These are phyloP conservation scores for Tagetes erecta DNA, from an alignment of 129 eudicot species.

Conservation along the genomic window DNA sequence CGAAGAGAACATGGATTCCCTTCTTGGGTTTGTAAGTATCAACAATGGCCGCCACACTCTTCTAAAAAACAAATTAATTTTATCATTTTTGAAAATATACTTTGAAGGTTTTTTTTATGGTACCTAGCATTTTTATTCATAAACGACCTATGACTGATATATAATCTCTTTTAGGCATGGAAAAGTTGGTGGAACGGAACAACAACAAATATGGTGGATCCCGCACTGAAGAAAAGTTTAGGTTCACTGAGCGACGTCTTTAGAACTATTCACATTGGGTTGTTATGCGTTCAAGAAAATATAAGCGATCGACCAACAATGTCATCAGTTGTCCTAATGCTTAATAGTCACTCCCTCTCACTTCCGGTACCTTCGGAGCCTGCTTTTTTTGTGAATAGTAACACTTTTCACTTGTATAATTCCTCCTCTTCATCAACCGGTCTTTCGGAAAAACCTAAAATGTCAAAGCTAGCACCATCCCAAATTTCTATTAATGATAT, in stretches of 20 bases:
- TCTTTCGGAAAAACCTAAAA: not conserved
- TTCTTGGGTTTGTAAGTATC: conserved; percentile 5
- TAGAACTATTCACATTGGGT: conserved; percentile 1
- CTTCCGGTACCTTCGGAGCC: not conserved
- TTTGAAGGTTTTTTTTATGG: not conserved
- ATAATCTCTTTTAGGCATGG: not conserved
- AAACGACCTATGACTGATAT: not conserved
- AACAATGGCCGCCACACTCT: no score
- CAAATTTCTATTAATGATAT: not conserved
- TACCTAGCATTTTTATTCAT: not conserved
- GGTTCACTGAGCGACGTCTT: not conserved
- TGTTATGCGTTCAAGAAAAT: not conserved
- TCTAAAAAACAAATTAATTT: no score
- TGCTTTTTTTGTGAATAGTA: not conserved
- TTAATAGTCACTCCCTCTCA: not conserved
- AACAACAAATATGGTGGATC: not conserved
- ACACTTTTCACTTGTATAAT: not conserved
- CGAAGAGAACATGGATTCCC: not conserved
- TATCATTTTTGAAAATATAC: no score
- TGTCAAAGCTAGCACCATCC: not conserved
- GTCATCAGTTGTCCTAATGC: not conserved
- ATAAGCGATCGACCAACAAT: not conserved
- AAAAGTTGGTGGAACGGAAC: not conserved
- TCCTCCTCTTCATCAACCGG: not conserved
- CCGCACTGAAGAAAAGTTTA: not conserved